phyloP scores from a whole-genome alignment of 805 yeast genomes.

The Blastobotrys terrestris region DNA sequence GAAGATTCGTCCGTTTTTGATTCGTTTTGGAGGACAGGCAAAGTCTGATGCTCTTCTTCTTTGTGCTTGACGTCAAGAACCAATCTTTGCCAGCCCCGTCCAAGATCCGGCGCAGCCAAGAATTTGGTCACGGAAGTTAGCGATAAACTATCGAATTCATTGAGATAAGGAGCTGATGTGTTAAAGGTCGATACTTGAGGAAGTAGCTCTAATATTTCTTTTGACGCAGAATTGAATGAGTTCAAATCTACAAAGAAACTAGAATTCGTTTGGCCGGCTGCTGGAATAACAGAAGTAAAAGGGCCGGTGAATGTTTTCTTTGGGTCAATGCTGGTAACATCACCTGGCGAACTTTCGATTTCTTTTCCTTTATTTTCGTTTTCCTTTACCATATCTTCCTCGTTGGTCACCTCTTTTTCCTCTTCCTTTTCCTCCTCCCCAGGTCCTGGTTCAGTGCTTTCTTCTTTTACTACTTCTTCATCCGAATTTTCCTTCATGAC shows the following conservation, averaged over 20 bases:
- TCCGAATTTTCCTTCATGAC: not conserved
- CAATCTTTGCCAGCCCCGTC: constrained; percentile 29
- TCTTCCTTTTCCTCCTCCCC: constrained; percentile 9
- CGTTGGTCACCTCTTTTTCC: constrained; percentile 6
- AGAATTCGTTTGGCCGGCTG: not conserved
- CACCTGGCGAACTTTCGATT: not conserved
- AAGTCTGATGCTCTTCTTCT: not conserved
- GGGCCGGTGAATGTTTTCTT: not conserved
- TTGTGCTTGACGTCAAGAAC: constrained; percentile 22
- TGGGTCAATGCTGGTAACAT: not conserved
- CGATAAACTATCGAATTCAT: constrained; percentile 22
- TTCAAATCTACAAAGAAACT: constrained; percentile 15
- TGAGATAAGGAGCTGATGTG: constrained; percentile 19
- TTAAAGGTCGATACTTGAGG: constrained; percentile 19
- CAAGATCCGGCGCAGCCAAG: constrained; percentile 24
- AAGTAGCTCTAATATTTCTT: constrained; percentile 20
- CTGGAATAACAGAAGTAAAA: constrained; percentile 14
- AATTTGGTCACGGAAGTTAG: constrained; percentile 29
- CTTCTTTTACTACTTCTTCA: constrained; percentile 10
- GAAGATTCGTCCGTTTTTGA: not conserved
- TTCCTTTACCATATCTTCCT: constrained; percentile 11
- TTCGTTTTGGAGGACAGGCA: not conserved
- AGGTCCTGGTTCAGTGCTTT: not conserved
- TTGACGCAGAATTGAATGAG: constrained; percentile 20
- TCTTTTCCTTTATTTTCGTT: constrained; percentile 16